Percentiles rank a stretch among this genome's conserved stretches.
Evolutionary conservation across 139 green algal genomes (phyloP).

Genomic region (Chlamydomonas sp.): DNA sequence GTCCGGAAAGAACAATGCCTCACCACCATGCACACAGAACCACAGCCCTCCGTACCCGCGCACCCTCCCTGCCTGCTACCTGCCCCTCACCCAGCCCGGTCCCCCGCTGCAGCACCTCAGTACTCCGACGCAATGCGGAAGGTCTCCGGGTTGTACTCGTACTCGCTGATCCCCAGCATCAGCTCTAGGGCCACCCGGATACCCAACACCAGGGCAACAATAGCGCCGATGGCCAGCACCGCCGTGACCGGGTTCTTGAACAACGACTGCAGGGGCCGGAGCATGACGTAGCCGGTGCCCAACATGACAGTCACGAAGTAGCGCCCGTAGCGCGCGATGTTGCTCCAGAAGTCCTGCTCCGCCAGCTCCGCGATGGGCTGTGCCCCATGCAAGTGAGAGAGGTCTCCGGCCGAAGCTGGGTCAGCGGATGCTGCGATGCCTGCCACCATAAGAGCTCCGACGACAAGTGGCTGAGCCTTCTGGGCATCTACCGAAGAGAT

Average conservation of each 20-base stretch:
- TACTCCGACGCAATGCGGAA: slow-evolving; percentile 7
- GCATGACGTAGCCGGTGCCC: slow-evolving; percentile 87
- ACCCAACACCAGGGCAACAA: slow-evolving; percentile 48
- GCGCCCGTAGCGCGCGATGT: slow-evolving; percentile 82
- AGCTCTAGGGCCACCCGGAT: slow-evolving; percentile 69
- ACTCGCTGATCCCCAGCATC: slow-evolving; percentile 74
- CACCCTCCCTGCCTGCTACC: too few relatives aligned
- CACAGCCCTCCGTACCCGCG: too few relatives aligned
- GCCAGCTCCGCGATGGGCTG: slow-evolving; percentile 54
- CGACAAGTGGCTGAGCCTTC: slow-evolving; percentile 2
- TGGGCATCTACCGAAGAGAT: background rate
- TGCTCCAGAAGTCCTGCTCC: slow-evolving; percentile 82
- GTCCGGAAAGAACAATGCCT: too few relatives aligned
- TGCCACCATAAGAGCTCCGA: background rate
- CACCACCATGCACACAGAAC: too few relatives aligned
- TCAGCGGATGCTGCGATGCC: slow-evolving; percentile 1
- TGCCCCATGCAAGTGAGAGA: background rate
- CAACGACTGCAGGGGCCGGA: slow-evolving; percentile 76
- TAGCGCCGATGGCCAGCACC: slow-evolving; percentile 57
- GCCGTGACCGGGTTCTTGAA: slow-evolving; percentile 78
- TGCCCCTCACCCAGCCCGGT: too few relatives aligned
- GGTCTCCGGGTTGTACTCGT: slow-evolving; percentile 25
- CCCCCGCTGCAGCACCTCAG: background rate
- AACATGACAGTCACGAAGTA: slow-evolving; percentile 93
- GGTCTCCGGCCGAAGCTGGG: background rate